Evolutionary conservation across 352 stramenopile genomes (phyloP), one percentile per base, ranked within the genome.

Genomic region (Globisporangium alternatum): DNA sequence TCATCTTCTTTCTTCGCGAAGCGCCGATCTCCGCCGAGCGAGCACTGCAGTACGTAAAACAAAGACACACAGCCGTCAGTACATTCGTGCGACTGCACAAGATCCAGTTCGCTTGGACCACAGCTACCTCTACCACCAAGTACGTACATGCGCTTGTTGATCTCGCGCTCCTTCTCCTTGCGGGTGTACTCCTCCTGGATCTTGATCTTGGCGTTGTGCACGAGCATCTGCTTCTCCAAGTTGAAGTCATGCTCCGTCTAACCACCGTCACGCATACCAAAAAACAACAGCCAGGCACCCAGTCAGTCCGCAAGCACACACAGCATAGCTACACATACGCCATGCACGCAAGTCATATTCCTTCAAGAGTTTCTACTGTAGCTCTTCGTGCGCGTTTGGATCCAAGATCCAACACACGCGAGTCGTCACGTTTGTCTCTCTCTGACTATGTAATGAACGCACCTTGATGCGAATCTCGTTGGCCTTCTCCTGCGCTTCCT

Each of bases 171-270:
- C 82, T 99, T 99, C 71, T 98, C 94, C 86, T 99, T 99, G 84
- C 98, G 96, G 52, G 84, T 74, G 76, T 98, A 99, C 77, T 99
- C 96, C 57, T 99, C 96, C 77, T 98, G 94, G 74, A 99, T 98
- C 81, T 94, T 95, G 62, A 98, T 82, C 83, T 99, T 99, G 66
- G 94, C 96, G 67, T 98, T 98, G 81, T 99, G 97, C 60, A 99
- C 93, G 37, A 99, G 85, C 77, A 98, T 98, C 80, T 99, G 96
- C 80, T 99, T 99, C 81, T 99, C 97, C 72, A 99, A 81, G 81
- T 99, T 99, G 79, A 99, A 99, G 80, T 99, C 97, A 70, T 99
- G 95, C 78, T 99, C 95, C 43, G 97, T 99, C 92, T 99, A 84
- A 33, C 31, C 30, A 54, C 19, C 52, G 49, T n/a, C 44, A 17